Evolutionary conservation across 129 eudicot species (phyloP).

Genomic region (Pittosporum tobira): DNA sequence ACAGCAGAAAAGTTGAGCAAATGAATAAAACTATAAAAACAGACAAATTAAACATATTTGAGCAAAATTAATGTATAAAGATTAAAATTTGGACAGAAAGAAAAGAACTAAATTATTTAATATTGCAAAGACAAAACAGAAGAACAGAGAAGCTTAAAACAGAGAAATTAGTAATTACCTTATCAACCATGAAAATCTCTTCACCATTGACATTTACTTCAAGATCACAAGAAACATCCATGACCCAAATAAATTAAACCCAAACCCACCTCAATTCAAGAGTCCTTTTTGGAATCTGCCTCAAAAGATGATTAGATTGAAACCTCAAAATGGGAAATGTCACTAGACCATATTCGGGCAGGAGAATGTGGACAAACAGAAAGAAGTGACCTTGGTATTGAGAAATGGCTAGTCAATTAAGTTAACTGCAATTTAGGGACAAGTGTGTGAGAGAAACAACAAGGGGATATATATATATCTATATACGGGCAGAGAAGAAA

Average conservation of each 20-base stretch:
- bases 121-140: conserved; percentile 4
- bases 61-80: not conserved
- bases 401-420: conserved; percentile 16
- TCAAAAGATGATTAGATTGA: not conserved
- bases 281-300: conserved; percentile 13
- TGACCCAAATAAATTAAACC: conserved; percentile 22
- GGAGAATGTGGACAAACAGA: conserved; percentile 29
- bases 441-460: conserved; percentile 31
- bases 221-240: conserved; percentile 54
- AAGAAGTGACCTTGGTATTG: conserved; percentile 25
- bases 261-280: conserved; percentile 25
- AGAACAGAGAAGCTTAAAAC: not conserved
- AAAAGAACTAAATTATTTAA: conserved; percentile 3
- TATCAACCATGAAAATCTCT: conserved; percentile 56
- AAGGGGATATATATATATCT: not conserved
- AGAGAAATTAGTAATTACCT: conserved; percentile 42
- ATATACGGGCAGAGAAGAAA: conserved; percentile 11
- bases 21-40: conserved; percentile 1
- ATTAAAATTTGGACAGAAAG: conserved; percentile 7
- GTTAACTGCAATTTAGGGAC: conserved; percentile 17
- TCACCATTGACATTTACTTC: conserved; percentile 92
- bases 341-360: conserved; percentile 19
- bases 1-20: not conserved
- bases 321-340: not conserved
- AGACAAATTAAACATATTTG: conserved; percentile 14